Conservation (phyloP, 129 eudicot species). For the Escallonia rubra region DNA sequence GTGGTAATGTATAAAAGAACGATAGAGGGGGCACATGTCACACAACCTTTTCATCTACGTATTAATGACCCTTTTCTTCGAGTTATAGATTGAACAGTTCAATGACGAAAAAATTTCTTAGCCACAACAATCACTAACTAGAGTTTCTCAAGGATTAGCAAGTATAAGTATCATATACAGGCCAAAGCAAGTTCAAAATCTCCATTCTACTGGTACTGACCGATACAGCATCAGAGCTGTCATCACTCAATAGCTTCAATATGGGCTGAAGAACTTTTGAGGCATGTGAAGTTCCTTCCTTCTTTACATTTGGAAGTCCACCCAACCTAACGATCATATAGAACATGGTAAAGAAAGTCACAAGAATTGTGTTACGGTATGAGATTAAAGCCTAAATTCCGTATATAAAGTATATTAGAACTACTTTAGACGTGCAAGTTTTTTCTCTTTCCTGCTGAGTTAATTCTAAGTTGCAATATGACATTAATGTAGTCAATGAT, state of each 20-base stretch:
- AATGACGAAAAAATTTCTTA: background rate
- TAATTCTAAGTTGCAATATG: no score
- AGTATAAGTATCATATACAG: background rate
- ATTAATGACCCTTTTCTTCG: no score
- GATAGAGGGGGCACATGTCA: no score
- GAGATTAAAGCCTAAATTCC: no score
- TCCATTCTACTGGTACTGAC: constrained; percentile 28
- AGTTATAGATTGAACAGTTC: background rate
- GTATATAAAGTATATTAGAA: no score
- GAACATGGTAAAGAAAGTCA: no score
- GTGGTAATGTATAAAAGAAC: no score
- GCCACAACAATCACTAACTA: background rate
- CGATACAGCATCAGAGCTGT: constrained; percentile 48
- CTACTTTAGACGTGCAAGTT: no score
- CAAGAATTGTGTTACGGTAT: no score
- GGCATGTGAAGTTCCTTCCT: constrained; percentile 78
- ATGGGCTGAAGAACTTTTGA: constrained; percentile 65
- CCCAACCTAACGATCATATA: constrained; percentile 39
- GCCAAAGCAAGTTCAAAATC: constrained; percentile 1
- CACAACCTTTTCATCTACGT: no score
- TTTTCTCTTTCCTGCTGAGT: no score
- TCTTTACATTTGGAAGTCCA: constrained; percentile 66
- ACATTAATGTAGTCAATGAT: no score
- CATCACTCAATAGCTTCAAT: constrained; percentile 61
- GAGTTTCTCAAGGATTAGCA: background rate